Percentiles rank a stretch among this genome's conserved stretches.
Conservation (phyloP, 108 stramenopile genomes). For the Nannochloropsis granulata region DNA sequence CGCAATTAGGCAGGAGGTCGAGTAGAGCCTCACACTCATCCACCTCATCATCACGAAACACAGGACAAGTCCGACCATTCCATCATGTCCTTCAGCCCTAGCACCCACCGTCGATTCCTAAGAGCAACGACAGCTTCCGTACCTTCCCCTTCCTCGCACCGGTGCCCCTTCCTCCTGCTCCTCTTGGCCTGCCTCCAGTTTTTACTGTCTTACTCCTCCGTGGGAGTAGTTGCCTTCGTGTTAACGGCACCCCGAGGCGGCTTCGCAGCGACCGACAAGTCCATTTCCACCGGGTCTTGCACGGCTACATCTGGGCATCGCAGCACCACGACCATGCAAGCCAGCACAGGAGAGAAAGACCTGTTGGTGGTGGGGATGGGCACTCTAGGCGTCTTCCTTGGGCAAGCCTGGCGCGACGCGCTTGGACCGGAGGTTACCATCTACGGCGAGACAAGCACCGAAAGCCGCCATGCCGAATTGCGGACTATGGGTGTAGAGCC, state of each 20-base stretch:
- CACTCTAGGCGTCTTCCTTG: background rate
- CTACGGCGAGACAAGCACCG: slow-evolving; percentile 11
- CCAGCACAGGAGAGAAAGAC: background rate
- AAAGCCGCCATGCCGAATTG: background rate
- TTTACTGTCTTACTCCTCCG: background rate
- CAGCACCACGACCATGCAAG: background rate
- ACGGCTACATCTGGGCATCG: background rate
- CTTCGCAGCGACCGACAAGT: background rate
- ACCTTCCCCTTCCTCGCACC: too few species aligned
- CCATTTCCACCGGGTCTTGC: background rate
- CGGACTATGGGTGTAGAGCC: slow-evolving; percentile 1
- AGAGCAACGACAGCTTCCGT: too few species aligned
- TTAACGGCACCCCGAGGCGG: background rate
- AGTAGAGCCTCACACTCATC: too few species aligned
- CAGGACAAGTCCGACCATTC: too few species aligned
- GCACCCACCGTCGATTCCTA: too few species aligned
- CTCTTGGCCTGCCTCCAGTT: background rate
- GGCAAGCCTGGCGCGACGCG: background rate
- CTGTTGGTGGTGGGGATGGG: background rate
- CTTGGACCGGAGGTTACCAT: slow-evolving; percentile 1
- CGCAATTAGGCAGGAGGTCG: too few species aligned
- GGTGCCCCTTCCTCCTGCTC: background rate
- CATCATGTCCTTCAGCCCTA: too few species aligned
- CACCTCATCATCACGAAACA: too few species aligned
- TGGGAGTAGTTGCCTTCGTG: background rate